Evolutionary conservation across 2,329 filamentous ascomycete species (phyloP), one percentile per base, ranked within the genome.

Genomic region (Fusarium dimerum): DNA sequence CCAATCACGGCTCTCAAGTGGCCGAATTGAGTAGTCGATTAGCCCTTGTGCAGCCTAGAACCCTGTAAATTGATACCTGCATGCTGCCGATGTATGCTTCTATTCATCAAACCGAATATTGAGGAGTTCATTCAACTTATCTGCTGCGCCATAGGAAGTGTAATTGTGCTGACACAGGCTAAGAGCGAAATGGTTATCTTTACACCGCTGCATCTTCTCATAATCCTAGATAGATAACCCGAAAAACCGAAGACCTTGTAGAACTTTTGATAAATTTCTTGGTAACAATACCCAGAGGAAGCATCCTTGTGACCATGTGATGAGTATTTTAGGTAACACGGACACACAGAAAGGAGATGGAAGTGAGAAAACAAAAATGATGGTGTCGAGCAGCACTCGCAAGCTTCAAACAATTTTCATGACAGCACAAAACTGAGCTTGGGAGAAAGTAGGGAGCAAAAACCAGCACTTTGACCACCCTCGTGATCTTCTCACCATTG

Each of bases 11-110:
- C 52, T 48, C 44, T 53, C 50, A 55, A 54, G 39, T 51, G 53
- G 52, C 63, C 63, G 41, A 65, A 65, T 66, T 59, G 61, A 65
- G 63, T 64, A 65, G 63, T 65, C 52, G 50, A 52, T 55, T 54
- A 51, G 42, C 32, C 50, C 40, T 49, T 40, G 32, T 36, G 11
- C 13, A 26, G 10, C 32, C 32, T 36, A 15, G 32, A 10, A 36
- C 32, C 20, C 20, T 26, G 20, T 26, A 36, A 9, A 36, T 9
- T 36, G 13, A 36, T 26, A 26, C 20, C 20, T 26, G 20, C 20
- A 26, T 26, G 20, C 20, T 26, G 20, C 20, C 20, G 20, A 26
- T 26, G 20, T 7, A 26, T 26, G 20, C 7, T 26, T 26, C 20
- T 26, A 26, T 26, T 26, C 20, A 26, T 26, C 7, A 26, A 26